Base-by-base conservation (phyloP, 106 monocot genomes). In the Narthecium ossifragum region DNA sequence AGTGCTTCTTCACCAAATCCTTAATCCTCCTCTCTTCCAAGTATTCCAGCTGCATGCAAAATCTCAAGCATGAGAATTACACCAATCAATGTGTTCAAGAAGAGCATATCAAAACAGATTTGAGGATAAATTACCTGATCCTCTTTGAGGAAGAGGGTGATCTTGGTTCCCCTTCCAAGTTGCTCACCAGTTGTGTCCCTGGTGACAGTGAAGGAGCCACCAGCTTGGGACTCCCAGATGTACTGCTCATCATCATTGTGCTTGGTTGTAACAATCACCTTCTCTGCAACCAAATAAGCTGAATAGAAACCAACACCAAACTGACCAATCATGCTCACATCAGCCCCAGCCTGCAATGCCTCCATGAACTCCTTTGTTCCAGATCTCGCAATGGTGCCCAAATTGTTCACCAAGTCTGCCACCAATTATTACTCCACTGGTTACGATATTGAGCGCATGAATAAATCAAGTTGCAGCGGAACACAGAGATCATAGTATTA, bases 301-400 rank as follows among this genome's bases (percentile, higher is more conserved):
- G 49, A 49, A 23, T 51, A 51, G 51, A 51, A 51, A 23, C 51
- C 51, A 23, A 51, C 51, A 51, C 51, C 51, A 23, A 51, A 54
- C 31, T 54, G 54, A 5, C 54, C 54, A 54, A 54, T 54, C 54
- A 54, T 54, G 54, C 54, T 54, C 26, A 54, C 54, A 54, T 54
- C 54, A 2, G 54, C 54, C 3, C 54, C 54, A 54, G 54, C 54
- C 28, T 54, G 54, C 54, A 54, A 18, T 17, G 54, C 54, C 31
- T 54, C 54, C 54, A 54, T 54, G 30, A 54, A 54, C 30, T 54
- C 54, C 31, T 54, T 54, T 2, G 54, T 54, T 5, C 54, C 54
- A 13, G 54, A 54, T 30, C 54, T 54, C 15, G 54, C 54, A 54
- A 54, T 54, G 12, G 54, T 54, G 14, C 54, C 54, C 28, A 54